Conservation (phyloP, 1,139 yeast species). For the Scheffersomyces illinoinensis region DNA sequence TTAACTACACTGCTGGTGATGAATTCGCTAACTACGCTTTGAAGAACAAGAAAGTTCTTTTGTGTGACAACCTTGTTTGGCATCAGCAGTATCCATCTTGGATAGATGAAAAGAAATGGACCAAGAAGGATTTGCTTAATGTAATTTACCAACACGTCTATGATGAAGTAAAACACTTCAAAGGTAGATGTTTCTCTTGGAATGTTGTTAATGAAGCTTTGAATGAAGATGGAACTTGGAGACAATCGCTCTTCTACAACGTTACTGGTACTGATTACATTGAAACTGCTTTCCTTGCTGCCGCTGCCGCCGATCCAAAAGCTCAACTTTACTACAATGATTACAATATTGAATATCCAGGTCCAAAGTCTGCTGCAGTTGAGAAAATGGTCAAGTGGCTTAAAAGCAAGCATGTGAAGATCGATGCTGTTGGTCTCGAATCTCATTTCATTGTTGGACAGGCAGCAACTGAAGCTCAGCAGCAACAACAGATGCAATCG, state of each 20-base stretch:
- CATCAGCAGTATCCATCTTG: not conserved
- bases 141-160: not conserved
- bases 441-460: not conserved
- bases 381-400: not conserved
- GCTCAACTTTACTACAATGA: not conserved
- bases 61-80: not conserved
- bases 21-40: not conserved
- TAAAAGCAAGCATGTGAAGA: not conserved
- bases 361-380: not conserved
- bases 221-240: not conserved
- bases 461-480: not conserved
- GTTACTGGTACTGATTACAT: slow-evolving; percentile 1
- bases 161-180: not conserved
- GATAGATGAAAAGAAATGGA: not conserved
- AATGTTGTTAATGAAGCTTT: not conserved
- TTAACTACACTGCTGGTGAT: slow-evolving; percentile 1
- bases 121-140: not conserved
- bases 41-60: not conserved
- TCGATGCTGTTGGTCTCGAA: slow-evolving; percentile 1
- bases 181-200: not conserved
- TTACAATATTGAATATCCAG: not conserved
- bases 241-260: not conserved
- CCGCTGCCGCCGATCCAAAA: not conserved
- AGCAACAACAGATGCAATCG: not conserved
- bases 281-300: not conserved